These are phyloP conservation scores for Gossypium bickii DNA, from an alignment of 345 rosid species.

Conservation along the genomic window DNA sequence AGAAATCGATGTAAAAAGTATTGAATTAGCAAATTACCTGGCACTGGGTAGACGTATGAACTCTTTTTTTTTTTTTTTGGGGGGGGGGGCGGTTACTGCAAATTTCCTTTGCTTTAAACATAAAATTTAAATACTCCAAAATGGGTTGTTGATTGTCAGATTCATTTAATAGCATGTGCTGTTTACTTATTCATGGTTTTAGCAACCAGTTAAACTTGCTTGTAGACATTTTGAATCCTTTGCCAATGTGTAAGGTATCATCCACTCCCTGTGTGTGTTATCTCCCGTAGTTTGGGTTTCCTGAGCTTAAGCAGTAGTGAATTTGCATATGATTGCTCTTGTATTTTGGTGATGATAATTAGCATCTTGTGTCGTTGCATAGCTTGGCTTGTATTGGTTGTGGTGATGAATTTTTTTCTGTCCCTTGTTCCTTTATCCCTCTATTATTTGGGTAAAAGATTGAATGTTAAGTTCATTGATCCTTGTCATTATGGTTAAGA, in stretches of 20 bases:
- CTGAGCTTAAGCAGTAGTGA: background rate
- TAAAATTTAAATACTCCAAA: too few species aligned
- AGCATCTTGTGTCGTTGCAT: background rate
- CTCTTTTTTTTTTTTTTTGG: too few species aligned
- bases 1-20: background rate
- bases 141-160: too few species aligned
- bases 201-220: too few species aligned
- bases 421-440: background rate
- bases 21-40: background rate
- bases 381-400: background rate
- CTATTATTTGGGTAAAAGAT: background rate
- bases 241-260: background rate
- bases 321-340: background rate
- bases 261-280: background rate
- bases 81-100: background rate
- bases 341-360: background rate
- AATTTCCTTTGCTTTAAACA: background rate
- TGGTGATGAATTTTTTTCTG: background rate
- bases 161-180: background rate
- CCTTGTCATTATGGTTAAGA: background rate
- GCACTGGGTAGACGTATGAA: background rate
- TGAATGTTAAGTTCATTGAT: background rate
- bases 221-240: background rate
- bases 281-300: background rate
- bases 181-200: background rate